phyloP scores from a whole-genome alignment of 2,329 filamentous ascomycete species.

The Orbilia brochopaga region DNA sequence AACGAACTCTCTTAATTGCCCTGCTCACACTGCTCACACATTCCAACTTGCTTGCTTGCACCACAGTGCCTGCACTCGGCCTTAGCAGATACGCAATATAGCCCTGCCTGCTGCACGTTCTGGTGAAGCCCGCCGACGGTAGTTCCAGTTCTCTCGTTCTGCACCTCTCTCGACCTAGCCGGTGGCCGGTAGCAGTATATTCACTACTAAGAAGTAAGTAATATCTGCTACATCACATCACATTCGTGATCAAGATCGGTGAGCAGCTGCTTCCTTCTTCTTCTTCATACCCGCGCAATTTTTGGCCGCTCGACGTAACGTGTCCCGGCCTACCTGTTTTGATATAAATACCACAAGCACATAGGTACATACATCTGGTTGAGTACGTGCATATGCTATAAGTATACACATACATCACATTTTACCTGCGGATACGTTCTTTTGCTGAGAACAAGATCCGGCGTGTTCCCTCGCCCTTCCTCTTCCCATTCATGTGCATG shows the following conservation, averaged over 20 bases:
- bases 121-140: no score
- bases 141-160: conserved; percentile 24
- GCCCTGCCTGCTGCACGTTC: not conserved
- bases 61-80: no score
- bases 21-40: not conserved
- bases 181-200: no score
- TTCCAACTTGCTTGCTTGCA: not conserved
- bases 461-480: conserved; percentile 8
- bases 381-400: no score
- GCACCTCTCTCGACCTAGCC: no score
- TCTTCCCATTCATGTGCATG: conserved; percentile 13
- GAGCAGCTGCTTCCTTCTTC: conserved; percentile 12
- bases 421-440: not conserved
- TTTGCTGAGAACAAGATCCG: not conserved
- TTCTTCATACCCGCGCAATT: conserved; percentile 3
- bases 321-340: not conserved
- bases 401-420: not conserved
- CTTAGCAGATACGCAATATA: no score
- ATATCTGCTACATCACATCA: no score
- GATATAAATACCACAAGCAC: conserved; percentile 1
- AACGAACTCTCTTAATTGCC: not conserved
- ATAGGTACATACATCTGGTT: not conserved
- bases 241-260: no score
- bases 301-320: not conserved
- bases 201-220: no score